These are phyloP conservation scores for Pichia exigua DNA, from an alignment of 805 yeast genomes.

Conservation along the genomic window DNA sequence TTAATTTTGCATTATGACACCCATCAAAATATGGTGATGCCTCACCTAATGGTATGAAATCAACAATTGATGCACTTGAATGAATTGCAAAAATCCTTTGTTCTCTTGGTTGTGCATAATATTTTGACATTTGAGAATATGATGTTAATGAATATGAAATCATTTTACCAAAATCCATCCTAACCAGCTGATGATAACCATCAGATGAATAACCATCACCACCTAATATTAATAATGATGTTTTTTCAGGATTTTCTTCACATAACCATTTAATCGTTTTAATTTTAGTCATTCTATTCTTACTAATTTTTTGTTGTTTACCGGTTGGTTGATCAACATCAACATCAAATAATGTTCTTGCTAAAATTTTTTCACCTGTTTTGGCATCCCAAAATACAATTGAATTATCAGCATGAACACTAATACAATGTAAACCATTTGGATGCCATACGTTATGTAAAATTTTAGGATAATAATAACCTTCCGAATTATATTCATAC, in stretches of 20 bases:
- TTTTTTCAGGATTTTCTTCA: conserved; percentile 69
- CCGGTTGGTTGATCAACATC: conserved; percentile 49
- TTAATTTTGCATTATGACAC: conserved; percentile 62
- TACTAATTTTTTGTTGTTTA: conserved; percentile 13
- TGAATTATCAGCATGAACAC: conserved; percentile 76
- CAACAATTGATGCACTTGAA: conserved; percentile 34
- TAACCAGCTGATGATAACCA: conserved; percentile 38
- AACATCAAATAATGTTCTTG: conserved; percentile 62
- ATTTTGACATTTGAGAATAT: conserved; percentile 72
- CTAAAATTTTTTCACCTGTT: conserved; percentile 64
- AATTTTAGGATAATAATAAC: conserved; percentile 23
- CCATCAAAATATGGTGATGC: conserved; percentile 75
- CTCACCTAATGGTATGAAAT: conserved; percentile 47
- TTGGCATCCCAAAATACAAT: conserved; percentile 90
- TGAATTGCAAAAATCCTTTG: conserved; percentile 52
- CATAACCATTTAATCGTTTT: conserved; percentile 69
- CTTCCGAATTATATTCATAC: conserved; percentile 21
- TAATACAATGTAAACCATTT: conserved; percentile 75
- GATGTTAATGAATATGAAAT: conserved; percentile 76
- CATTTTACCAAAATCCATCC: conserved; percentile 72
- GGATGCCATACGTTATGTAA: conserved; percentile 78
- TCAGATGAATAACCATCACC: conserved; percentile 44
- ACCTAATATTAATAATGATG: conserved; percentile 65
- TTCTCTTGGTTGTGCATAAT: conserved; percentile 53
- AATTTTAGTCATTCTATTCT: conserved; percentile 33